Conservation (phyloP, 1,284 basidiomycete genomes). For the Hypsizygus ulmarius region DNA sequence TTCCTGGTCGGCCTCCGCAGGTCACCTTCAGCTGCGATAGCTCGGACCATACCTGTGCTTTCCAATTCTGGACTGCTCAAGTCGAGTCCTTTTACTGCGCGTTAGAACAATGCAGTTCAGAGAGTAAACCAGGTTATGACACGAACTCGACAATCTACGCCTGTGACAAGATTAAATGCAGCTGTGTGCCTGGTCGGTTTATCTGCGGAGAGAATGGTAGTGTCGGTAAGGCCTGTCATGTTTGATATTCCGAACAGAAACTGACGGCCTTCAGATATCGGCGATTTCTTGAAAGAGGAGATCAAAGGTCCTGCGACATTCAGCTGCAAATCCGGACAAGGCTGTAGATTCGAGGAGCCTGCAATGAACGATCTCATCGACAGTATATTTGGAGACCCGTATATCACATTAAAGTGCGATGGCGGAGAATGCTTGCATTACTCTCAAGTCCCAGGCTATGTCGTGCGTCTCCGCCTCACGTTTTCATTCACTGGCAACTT, state of each 20-base stretch:
- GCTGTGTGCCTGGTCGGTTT: conserved; percentile 90
- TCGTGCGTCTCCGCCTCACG: conserved; percentile 43
- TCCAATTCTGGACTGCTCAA: conserved; percentile 97
- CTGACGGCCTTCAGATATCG: conserved; percentile 65
- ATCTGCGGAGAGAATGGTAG: conserved; percentile 95
- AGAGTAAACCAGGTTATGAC: conserved; percentile 54
- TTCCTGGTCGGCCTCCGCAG: conserved; percentile 86
- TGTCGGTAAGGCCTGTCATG: conserved; percentile 62
- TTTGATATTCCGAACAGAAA: neutral
- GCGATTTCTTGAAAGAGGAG: conserved; percentile 87
- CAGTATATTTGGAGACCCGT: conserved; percentile 89
- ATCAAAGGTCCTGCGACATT: conserved; percentile 92
- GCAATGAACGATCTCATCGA: conserved; percentile 96
- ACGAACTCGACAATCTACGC: conserved; percentile 73
- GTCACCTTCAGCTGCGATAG: conserved; percentile 91
- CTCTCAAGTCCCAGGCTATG: conserved; percentile 91
- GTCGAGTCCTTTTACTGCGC: conserved; percentile 96
- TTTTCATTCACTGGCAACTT: neutral
- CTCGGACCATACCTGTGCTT: conserved; percentile 66
- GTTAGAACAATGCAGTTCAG: conserved; percentile 64
- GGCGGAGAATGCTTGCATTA: conserved; percentile 94
- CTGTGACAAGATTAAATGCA: conserved; percentile 85
- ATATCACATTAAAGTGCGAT: conserved; percentile 85
- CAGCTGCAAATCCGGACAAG: conserved; percentile 72
- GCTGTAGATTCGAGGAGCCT: conserved; percentile 90